Conservation (phyloP, 805 yeast genomes). For the Candida koratica region DNA sequence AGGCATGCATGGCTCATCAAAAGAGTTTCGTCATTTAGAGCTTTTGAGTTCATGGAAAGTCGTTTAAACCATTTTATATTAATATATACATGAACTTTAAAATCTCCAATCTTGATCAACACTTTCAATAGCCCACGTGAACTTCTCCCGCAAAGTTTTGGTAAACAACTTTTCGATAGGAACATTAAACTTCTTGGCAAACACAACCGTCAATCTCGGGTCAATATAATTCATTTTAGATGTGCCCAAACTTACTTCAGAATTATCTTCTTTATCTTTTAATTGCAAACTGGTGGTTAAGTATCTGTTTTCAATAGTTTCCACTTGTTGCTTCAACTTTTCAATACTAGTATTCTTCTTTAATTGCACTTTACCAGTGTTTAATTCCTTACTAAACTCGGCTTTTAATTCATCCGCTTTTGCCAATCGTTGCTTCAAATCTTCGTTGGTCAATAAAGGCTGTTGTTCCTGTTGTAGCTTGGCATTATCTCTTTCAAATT, state of each 20-base stretch:
- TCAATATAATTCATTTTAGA: constrained; percentile 94
- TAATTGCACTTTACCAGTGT: constrained; percentile 54
- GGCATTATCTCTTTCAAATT: constrained; percentile 73
- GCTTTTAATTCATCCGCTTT: constrained; percentile 50
- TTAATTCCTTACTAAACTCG: constrained; percentile 54
- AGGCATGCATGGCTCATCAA: constrained; percentile 59
- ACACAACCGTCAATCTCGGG: constrained; percentile 86
- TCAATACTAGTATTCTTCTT: constrained; percentile 54
- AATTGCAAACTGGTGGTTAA: constrained; percentile 65
- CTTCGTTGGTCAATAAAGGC: constrained; percentile 49
- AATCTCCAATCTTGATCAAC: constrained; percentile 87
- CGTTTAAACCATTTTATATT: not conserved
- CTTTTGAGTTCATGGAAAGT: constrained; percentile 24
- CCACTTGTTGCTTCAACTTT: constrained; percentile 67
- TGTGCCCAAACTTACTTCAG: constrained; percentile 88
- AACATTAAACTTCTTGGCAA: constrained; percentile 77
- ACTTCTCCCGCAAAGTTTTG: constrained; percentile 86
- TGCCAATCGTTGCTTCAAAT: constrained; percentile 53
- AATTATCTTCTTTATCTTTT: constrained; percentile 90
- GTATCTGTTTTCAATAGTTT: constrained; percentile 68
- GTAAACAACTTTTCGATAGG: constrained; percentile 92
- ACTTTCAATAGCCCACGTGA: constrained; percentile 93
- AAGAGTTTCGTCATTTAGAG: constrained; percentile 27
- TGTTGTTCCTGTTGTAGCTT: constrained; percentile 58
- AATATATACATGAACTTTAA: constrained; percentile 24